Conservation (phyloP, 2,329 filamentous ascomycete genomes). For the Chalaropsis thielavioides region DNA sequence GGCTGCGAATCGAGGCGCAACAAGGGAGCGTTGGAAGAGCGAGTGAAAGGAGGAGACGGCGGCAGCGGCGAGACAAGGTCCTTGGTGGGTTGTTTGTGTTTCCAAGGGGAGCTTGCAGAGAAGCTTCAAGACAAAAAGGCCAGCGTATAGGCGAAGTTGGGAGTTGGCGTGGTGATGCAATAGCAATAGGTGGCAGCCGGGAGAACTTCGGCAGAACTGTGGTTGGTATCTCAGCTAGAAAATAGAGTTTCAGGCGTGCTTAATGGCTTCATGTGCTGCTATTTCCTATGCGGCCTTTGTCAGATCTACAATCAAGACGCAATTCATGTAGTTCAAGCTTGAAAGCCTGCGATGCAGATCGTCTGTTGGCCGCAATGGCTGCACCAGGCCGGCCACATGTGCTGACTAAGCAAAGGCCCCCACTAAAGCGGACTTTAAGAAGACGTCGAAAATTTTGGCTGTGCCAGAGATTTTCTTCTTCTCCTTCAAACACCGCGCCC, state of each 20-base stretch:
- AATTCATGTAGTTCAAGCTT: background rate
- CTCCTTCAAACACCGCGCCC: background rate
- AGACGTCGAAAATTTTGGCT: background rate
- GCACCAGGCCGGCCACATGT: background rate
- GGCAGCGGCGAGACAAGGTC: background rate
- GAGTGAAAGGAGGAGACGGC: background rate
- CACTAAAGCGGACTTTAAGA: background rate
- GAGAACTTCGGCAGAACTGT: conserved; percentile 7
- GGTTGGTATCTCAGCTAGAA: background rate
- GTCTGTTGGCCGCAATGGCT: background rate
- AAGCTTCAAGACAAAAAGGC: background rate
- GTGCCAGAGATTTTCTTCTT: background rate
- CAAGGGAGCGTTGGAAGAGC: background rate
- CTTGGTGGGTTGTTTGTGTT: background rate
- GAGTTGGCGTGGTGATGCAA: background rate
- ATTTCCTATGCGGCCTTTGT: background rate
- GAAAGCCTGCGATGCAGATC: background rate
- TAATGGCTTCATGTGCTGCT: background rate
- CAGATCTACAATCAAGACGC: background rate
- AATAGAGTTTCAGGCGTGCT: background rate
- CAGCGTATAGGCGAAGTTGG: conserved; percentile 2
- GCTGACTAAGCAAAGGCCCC: background rate
- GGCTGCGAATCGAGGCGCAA: background rate
- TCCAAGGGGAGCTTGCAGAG: background rate
- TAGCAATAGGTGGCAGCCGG: conserved; percentile 10